phyloP scores from a whole-genome alignment of 2,329 filamentous ascomycete genomes.

The Diaporthe helianthi region DNA sequence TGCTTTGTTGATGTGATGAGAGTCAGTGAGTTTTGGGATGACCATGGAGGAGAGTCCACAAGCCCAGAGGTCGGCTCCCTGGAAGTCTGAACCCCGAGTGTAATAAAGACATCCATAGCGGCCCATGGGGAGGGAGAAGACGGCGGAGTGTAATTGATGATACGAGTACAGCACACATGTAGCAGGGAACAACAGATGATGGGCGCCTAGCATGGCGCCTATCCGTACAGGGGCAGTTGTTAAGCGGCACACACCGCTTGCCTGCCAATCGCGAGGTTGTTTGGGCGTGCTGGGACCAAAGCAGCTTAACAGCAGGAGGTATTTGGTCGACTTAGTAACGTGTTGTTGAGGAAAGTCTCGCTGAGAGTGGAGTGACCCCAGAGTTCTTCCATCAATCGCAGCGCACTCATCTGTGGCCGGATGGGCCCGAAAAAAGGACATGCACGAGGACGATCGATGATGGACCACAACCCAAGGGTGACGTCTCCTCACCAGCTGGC shows the following conservation, averaged over 20 bases:
- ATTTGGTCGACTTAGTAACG: conserved; percentile 22
- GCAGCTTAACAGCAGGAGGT: conserved; percentile 19
- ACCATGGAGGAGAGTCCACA: conserved; percentile 5
- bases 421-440: conserved; percentile 19
- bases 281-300: conserved; percentile 11
- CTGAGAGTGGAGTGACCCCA: conserved; percentile 34
- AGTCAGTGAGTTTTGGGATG: neutral
- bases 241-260: conserved; percentile 11
- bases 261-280: conserved; percentile 15
- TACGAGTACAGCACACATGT: conserved; percentile 28
- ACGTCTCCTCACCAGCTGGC: neutral
- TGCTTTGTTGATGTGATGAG: neutral
- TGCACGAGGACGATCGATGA: conserved; percentile 17
- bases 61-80: neutral
- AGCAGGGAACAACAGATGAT: conserved; percentile 17
- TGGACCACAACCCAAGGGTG: conserved; percentile 21
- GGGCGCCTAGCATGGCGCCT: conserved; percentile 15
- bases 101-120: conserved; percentile 11
- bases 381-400: conserved; percentile 36
- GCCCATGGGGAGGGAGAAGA: neutral
- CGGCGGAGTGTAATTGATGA: neutral
- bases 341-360: conserved; percentile 31
- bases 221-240: conserved; percentile 21
- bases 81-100: neutral
- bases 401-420: conserved; percentile 11